phyloP scores from a whole-genome alignment of 2,329 filamentous ascomycete species.

The Raffaelea arxii region DNA sequence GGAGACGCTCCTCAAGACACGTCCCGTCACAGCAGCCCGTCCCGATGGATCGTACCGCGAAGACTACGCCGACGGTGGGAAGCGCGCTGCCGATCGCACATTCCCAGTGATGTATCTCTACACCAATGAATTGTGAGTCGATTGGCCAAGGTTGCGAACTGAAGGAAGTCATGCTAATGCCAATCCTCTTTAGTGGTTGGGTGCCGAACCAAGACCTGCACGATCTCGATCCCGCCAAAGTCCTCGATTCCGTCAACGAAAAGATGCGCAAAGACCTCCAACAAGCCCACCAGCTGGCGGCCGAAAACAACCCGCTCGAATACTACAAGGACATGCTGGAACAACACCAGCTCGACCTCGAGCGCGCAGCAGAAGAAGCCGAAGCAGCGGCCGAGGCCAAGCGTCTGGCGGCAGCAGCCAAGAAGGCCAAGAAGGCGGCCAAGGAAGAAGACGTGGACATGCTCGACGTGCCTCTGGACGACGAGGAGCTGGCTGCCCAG shows the following conservation, averaged over 20 bases:
- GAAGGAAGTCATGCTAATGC: conserved; percentile 8
- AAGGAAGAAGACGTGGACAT: conserved; percentile 55
- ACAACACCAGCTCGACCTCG: conserved; percentile 56
- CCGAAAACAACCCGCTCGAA: conserved; percentile 65
- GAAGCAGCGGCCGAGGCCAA: conserved; percentile 22
- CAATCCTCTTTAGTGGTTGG: conserved; percentile 59
- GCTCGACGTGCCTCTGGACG: conserved; percentile 43
- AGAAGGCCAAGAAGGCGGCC: conserved; percentile 36
- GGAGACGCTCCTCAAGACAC: conserved; percentile 59
- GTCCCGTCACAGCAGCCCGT: conserved; percentile 75
- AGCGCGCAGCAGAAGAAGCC: conserved; percentile 22
- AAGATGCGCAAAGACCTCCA: conserved; percentile 76
- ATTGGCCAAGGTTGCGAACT: too few relatives aligned
- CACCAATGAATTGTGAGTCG: conserved; percentile 93
- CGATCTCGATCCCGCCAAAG: conserved; percentile 64
- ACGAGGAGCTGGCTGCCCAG: conserved; percentile 29
- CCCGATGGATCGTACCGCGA: conserved; percentile 80
- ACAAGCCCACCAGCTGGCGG: conserved; percentile 70
- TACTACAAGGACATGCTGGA: conserved; percentile 76
- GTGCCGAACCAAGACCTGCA: conserved; percentile 75
- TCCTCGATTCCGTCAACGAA: conserved; percentile 57
- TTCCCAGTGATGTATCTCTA: conserved; percentile 92
- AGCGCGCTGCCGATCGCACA: conserved; percentile 73
- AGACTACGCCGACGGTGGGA: conserved; percentile 79
- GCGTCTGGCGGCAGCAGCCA: conserved; percentile 35